Conservation (phyloP, 805 yeast genomes). For the Pichia eremophila region DNA sequence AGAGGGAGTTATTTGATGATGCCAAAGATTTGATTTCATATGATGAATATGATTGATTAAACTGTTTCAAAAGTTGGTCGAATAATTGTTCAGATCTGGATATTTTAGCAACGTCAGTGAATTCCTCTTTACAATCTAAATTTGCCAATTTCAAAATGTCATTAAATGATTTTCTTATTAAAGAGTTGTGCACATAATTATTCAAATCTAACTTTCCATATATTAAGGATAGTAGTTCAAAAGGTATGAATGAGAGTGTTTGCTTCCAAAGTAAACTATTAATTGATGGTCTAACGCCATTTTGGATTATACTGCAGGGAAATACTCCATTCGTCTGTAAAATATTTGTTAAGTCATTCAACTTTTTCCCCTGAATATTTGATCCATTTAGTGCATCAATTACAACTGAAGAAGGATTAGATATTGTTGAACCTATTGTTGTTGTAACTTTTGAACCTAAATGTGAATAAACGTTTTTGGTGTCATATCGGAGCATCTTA, state of each 20-base stretch:
- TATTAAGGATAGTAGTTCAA: conserved; percentile 16
- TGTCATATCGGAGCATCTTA: conserved; percentile 8
- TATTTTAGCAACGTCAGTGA: conserved; percentile 17
- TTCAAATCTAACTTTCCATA: conserved; percentile 13
- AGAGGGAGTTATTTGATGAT: conserved; percentile 1
- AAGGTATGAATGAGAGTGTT: conserved; percentile 18
- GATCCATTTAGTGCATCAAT: conserved; percentile 13
- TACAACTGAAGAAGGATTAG: neutral
- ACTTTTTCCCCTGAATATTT: conserved; percentile 13
- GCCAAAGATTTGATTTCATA: neutral
- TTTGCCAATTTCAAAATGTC: conserved; percentile 18
- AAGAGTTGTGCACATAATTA: conserved; percentile 1
- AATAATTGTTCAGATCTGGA: conserved; percentile 10
- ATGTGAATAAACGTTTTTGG: conserved; percentile 13
- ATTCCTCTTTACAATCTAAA: conserved; percentile 17
- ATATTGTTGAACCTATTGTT: conserved; percentile 17
- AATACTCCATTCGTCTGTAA: conserved; percentile 19
- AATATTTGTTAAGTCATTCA: conserved; percentile 13
- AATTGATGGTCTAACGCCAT: conserved; percentile 20
- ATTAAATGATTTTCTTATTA: conserved; percentile 16
- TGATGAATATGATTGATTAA: conserved; percentile 12
- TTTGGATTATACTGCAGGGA: conserved; percentile 20
- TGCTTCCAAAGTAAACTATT: conserved; percentile 23
- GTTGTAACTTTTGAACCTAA: conserved; percentile 18
- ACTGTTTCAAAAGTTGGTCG: conserved; percentile 14